Evolutionary conservation across 257 asterid genomes (phyloP).

Genomic region (Nicotiana benthamiana): DNA sequence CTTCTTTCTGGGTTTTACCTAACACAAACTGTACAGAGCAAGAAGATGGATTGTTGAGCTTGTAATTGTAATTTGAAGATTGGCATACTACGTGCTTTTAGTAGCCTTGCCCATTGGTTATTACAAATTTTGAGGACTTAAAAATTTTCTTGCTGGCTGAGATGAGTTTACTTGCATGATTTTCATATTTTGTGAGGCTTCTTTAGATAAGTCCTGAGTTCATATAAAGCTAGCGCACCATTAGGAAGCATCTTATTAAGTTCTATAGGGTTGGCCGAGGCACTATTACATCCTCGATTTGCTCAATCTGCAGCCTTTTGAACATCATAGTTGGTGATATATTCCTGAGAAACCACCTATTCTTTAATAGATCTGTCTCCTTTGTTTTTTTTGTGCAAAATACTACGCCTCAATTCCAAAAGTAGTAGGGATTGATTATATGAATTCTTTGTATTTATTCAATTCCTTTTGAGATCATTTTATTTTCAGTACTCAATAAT

Average conservation of each 20-base stretch:
- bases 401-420: neutral
- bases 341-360: neutral
- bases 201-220: neutral
- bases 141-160: neutral
- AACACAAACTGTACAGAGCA: neutral
- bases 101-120: neutral
- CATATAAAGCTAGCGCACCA: neutral
- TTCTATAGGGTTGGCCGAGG: neutral
- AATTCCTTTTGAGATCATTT: neutral
- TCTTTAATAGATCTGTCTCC: neutral
- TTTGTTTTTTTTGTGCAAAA: neutral
- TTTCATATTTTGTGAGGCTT: neutral
- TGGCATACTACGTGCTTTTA: neutral
- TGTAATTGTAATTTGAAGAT: neutral
- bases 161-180: neutral
- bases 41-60: neutral
- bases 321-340: neutral
- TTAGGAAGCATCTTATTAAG: neutral
- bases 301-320: neutral
- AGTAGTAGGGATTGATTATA: neutral
- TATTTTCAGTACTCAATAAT: neutral
- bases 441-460: neutral
- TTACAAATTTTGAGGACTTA: neutral
- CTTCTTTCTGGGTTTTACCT: neutral
- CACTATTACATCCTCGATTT: neutral